These are phyloP conservation scores for Camellia oleifera DNA, from an alignment of 179 eudicot species.

Conservation along the genomic window DNA sequence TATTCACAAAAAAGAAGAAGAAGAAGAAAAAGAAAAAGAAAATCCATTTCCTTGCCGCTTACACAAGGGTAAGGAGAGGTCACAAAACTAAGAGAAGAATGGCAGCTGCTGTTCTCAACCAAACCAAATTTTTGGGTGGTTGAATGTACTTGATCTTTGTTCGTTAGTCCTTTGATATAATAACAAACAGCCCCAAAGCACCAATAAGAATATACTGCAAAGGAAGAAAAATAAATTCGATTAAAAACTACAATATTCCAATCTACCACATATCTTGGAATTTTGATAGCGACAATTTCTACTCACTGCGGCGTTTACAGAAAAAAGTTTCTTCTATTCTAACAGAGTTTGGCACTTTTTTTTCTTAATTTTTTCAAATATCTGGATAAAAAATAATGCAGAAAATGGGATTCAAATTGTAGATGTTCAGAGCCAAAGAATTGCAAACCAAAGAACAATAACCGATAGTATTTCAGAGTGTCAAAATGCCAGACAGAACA, in stretches of 20 bases:
- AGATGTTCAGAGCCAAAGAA: conserved; percentile 2
- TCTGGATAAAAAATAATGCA: neutral
- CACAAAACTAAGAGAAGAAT: neutral
- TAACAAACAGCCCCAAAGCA: conserved; percentile 58
- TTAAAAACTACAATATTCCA: neutral
- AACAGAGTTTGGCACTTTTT: neutral
- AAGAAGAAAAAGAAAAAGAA: neutral
- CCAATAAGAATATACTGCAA: conserved; percentile 73
- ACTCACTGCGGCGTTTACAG: neutral
- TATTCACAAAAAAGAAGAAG: too few species aligned
- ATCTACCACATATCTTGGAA: neutral
- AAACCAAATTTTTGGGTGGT: neutral
- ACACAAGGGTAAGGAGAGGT: neutral
- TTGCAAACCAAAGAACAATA: neutral
- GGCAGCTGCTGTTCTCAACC: neutral
- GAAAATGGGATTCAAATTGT: neutral
- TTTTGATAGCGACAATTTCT: conserved; percentile 1
- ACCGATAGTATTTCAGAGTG: neutral
- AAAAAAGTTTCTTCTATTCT: neutral
- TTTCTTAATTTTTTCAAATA: neutral
- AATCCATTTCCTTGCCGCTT: neutral
- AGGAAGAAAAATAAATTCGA: neutral
- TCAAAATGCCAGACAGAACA: neutral
- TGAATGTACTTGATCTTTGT: neutral
- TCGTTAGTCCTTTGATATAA: conserved; percentile 54